Conservation (phyloP, 2,329 filamentous ascomycete genomes). For the Camillea tinctor region DNA sequence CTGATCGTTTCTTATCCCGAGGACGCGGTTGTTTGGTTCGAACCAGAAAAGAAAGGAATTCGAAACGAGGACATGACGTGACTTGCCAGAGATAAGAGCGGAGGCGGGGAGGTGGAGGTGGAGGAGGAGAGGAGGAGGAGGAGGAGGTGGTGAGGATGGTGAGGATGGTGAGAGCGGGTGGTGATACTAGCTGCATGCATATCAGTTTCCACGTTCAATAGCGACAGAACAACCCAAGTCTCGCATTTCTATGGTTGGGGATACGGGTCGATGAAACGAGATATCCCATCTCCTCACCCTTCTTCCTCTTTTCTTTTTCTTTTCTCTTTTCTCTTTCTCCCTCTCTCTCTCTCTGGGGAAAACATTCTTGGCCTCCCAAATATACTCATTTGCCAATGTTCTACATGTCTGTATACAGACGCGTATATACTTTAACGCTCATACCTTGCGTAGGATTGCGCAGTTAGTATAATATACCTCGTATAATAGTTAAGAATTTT, state of each 20-base stretch:
- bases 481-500: not conserved
- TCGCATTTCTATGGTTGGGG: not conserved
- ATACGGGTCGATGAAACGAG: not conserved
- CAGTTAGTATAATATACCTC: not conserved
- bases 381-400: not conserved
- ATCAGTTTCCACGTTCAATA: not conserved
- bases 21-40: not conserved
- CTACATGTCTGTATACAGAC: not conserved
- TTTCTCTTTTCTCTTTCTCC: not conserved
- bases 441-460: too few species aligned
- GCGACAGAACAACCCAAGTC: not conserved
- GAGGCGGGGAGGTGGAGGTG: not conserved
- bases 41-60: not conserved
- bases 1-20: not conserved
- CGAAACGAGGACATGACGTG: not conserved
- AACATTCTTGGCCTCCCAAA: too few species aligned
- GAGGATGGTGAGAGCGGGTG: too few species aligned
- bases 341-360: too few species aligned
- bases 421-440: not conserved
- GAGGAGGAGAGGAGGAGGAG: not conserved
- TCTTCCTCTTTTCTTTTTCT: not conserved
- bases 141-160: not conserved
- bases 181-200: not conserved
- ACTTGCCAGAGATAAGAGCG: not conserved
- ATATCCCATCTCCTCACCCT: not conserved